Conservation (phyloP, 805 yeast genomes). For the Lachancea dasiensis region DNA sequence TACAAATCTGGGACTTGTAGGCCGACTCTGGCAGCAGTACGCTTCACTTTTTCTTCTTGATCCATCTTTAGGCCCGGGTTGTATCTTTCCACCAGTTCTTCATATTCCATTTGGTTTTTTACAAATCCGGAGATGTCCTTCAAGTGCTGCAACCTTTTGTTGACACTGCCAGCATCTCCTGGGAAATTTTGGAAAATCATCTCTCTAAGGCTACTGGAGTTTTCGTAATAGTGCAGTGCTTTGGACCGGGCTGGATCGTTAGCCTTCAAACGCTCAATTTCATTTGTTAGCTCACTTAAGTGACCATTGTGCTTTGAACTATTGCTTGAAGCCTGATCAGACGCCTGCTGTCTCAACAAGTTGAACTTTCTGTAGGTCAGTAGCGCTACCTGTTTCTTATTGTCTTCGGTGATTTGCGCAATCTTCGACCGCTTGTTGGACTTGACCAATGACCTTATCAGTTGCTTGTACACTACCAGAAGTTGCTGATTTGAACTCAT, state of each 20-base stretch:
- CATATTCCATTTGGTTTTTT: constrained; percentile 67
- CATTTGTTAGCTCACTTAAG: constrained; percentile 13
- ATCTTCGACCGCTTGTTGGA: constrained; percentile 19
- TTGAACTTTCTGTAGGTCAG: constrained; percentile 22
- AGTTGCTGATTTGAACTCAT: background rate
- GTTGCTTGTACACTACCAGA: constrained; percentile 15
- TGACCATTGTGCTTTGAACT: constrained; percentile 8
- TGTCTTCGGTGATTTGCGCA: constrained; percentile 17
- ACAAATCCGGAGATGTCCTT: constrained; percentile 59
- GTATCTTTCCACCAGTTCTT: constrained; percentile 74
- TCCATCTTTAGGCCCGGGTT: constrained; percentile 77
- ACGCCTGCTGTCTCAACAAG: constrained; percentile 15
- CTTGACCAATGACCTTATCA: constrained; percentile 21
- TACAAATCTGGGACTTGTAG: constrained; percentile 48
- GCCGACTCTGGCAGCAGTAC: constrained; percentile 88
- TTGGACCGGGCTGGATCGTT: constrained; percentile 13
- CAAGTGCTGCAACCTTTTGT: constrained; percentile 34
- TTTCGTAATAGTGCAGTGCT: constrained; percentile 15
- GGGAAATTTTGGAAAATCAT: constrained; percentile 9
- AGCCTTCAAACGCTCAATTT: constrained; percentile 14
- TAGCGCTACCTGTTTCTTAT: constrained; percentile 20
- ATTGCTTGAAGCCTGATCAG: constrained; percentile 4
- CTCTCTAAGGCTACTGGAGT: constrained; percentile 15
- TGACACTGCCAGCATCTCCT: constrained; percentile 5
- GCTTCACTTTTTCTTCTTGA: constrained; percentile 70